phyloP scores from a whole-genome alignment of 1,284 basidiomycete species.

The Apiotrichum siamense region DNA sequence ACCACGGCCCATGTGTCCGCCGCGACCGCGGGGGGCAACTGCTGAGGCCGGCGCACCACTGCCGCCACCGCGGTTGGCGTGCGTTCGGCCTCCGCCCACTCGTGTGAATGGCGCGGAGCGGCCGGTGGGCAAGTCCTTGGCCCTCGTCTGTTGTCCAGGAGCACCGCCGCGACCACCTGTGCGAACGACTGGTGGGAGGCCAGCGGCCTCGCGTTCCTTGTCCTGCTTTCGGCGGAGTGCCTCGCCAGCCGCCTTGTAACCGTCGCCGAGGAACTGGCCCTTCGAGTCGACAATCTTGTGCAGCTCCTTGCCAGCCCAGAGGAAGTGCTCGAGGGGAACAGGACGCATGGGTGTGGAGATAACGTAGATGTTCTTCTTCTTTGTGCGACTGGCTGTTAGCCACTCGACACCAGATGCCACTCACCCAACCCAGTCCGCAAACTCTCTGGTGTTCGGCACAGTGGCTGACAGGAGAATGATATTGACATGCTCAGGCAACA shows the following conservation, averaged over 20 bases:
- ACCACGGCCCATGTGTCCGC: conserved; percentile 45
- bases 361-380: conserved; percentile 99
- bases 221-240: conserved; percentile 89
- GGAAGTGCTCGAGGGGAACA: conserved; percentile 92
- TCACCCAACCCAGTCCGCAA: conserved; percentile 98
- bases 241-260: conserved; percentile 84
- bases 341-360: conserved; percentile 95
- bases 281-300: conserved; percentile 88
- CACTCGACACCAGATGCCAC: conserved; percentile 31
- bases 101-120: conserved; percentile 37
- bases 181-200: conserved; percentile 71
- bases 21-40: conserved; percentile 15
- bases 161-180: conserved; percentile 69
- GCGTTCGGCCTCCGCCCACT: conserved; percentile 36
- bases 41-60: conserved; percentile 29
- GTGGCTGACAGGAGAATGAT: conserved; percentile 96
- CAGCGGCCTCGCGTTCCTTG: conserved; percentile 92
- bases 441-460: conserved; percentile 96
- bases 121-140: conserved; percentile 41
- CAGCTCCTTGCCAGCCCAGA: conserved; percentile 86
- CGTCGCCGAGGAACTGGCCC: conserved; percentile 67
- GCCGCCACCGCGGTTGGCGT: conserved; percentile 42
- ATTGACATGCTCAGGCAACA: conserved; percentile 93
- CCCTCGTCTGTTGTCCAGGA: conserved; percentile 51
- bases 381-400: conserved; percentile 66